Evolutionary conservation across 2,329 filamentous ascomycete species (phyloP), one percentile per base, ranked within the genome.

Genomic region (Hypoxylon sp.): DNA sequence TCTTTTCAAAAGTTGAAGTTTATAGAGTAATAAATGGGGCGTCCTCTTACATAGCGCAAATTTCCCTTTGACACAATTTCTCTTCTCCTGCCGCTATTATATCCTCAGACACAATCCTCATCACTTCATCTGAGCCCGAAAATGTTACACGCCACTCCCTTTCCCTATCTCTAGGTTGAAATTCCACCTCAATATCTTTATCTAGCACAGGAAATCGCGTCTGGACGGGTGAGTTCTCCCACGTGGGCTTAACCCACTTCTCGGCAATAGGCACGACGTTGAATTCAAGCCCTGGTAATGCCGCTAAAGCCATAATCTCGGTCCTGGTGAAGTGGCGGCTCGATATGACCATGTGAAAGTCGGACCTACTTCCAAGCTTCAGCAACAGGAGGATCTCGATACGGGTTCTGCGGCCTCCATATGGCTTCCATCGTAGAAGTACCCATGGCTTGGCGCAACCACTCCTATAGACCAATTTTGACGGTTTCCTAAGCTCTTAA

Each of bases 51-150:
- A n/a, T 19, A 19, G 14, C 9, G 14, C 8, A 17, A 8, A 17
- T 22, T 11, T 22, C 39, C 8, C 5, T 44, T 22, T n/a, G 8
- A 3, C 22, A 4, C 22, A n/a, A n/a, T 11, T 3, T 11, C 17
- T 22, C 39, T 11, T 11, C 8, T 44, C 8, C 37, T 5, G 9
- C 9, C 9, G 9, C 39, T 11, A 10, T 13, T 44, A 60, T 31
- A 37, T 65, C 60, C 19, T 70, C 52, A 0, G 60, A 39, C 17
- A 62, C 52, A 54, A 67, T 88, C 1, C 46, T 59, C 51, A 75
- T 71, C 0, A 63, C 70, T 39, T 71, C 52, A 2, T 72, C 71
- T 9, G 63, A 52, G 1, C 70, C 72, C 1, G 72, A 67, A 35
- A 74, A 75, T 6, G 13, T 52, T 0, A 74, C 66, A 2, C 47